phyloP scores from a whole-genome alignment of 2,329 filamentous ascomycete genomes.

The Pestalotiopsis sp. region DNA sequence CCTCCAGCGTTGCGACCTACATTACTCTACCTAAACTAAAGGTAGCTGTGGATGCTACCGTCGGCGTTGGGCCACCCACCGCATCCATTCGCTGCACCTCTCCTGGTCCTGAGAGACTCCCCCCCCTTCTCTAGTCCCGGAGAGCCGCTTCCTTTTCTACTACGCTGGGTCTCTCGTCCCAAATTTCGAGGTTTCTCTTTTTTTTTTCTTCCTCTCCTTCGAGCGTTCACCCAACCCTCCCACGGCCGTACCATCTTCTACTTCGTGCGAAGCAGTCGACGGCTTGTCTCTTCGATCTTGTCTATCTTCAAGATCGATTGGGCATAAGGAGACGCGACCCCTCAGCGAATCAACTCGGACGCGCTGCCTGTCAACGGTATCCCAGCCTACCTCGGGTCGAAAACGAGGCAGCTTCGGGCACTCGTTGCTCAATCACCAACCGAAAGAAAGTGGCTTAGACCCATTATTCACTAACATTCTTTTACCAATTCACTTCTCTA shows the following conservation, averaged over 20 bases:
- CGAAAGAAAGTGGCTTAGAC: not conserved
- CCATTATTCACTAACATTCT: not conserved
- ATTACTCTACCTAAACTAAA: not conserved
- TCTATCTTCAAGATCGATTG: conserved; percentile 10
- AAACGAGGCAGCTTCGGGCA: not conserved
- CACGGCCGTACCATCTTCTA: conserved; percentile 9
- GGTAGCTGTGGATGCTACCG: not conserved
- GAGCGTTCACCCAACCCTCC: conserved; percentile 19
- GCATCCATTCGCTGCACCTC: not conserved
- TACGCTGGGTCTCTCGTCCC: conserved; percentile 19
- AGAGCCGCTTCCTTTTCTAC: conserved; percentile 21
- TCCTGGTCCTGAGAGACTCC: not conserved
- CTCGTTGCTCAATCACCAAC: not conserved
- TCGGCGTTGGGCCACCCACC: not conserved
- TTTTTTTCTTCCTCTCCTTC: conserved; percentile 15
- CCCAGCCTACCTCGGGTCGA: not conserved
- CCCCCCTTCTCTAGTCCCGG: conserved; percentile 2
- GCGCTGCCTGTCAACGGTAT: not conserved
- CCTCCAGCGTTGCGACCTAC: not conserved
- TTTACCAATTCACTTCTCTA: not conserved
- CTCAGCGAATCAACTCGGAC: conserved; percentile 3
- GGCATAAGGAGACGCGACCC: conserved; percentile 4
- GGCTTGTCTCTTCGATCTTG: conserved; percentile 12
- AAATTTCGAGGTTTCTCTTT: conserved; percentile 17
- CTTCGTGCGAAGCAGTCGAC: conserved; percentile 4